Evolutionary conservation across 73 alveolate species (phyloP), one percentile per base, ranked within the genome.

Genomic region (Paramecium sexaurelia): DNA sequence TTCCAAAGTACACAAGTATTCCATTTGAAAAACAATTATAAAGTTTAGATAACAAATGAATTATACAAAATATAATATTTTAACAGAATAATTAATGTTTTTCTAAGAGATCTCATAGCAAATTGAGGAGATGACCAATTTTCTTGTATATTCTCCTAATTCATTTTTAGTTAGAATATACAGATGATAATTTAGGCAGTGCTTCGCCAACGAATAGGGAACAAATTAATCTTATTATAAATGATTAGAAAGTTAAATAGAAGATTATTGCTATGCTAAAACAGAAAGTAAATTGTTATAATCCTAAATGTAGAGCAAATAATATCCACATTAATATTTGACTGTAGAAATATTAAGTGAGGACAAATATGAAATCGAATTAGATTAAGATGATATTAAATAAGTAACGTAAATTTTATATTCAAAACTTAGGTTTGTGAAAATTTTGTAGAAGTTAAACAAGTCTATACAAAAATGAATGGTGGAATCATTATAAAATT

Each of bases 331-430:
- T 40, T 37, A 35, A 75, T 75, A 75, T 75, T 37, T 75, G 27
- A 75, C 89, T n/a, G 69, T 75, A 8, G 89, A 75, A 40, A 19
- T 75, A 9, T 32, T 22, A 20, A 75, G 73, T 24, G 67, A 40
- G 13, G 89, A 75, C 45, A 43, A 75, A 19, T 75, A 37, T 36
- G 89, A 75, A 40, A 43, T 75, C 20, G 89, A 75, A 75, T 73
- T 75, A n/a, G 89, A 75, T 40, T 32, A 29, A 37, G 89, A 75
- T 20, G 89, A 75, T 75, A 75, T 75, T 17, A 40, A 75, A 75
- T 75, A 75, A 75, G 89, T 75, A 75, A 40, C 67, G 37, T 19
- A 26, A 37, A 35, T 75, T 40, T 39, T 39, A 27, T 40, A 27
- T 47, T 47, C 24, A 13, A 47, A 40, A 11, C 29, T 15, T 75